Conservation (phyloP, 176 grass and related monocot genomes). For the Triticum dicoccoides region DNA sequence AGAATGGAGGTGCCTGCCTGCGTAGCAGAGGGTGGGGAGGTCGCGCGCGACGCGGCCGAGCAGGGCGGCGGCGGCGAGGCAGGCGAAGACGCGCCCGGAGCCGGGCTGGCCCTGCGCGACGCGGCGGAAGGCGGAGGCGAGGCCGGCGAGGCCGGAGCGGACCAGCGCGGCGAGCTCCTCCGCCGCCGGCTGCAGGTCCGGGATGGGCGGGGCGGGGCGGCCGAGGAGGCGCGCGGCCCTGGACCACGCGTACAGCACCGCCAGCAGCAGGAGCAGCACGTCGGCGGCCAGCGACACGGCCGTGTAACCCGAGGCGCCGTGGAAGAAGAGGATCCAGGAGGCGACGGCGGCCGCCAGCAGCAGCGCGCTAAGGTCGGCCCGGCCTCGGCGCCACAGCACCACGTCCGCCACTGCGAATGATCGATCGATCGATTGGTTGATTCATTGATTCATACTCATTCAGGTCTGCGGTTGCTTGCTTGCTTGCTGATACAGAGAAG, state of each 20-base stretch:
- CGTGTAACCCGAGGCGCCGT: slow-evolving; percentile 36
- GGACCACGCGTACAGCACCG: slow-evolving; percentile 72
- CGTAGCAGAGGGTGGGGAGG: background rate
- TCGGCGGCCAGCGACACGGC: slow-evolving; percentile 60
- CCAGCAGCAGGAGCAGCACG: slow-evolving; percentile 76
- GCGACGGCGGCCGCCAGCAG: slow-evolving; percentile 42
- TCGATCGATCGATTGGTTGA: no score
- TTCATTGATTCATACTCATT: no score
- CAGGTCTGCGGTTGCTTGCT: no score
- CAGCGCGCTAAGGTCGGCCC: slow-evolving; percentile 27
- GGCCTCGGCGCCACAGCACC: slow-evolving; percentile 67
- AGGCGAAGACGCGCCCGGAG: background rate
- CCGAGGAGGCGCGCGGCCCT: slow-evolving; percentile 1
- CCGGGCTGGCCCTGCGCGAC: background rate
- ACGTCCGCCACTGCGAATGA: slow-evolving; percentile 52
- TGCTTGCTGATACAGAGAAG: no score
- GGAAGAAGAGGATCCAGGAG: slow-evolving; percentile 63
- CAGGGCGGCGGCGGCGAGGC: background rate
- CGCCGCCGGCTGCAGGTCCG: background rate
- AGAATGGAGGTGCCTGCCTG: background rate
- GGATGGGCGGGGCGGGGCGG: background rate
- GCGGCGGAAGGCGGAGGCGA: background rate
- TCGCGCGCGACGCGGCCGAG: background rate
- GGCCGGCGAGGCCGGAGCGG: background rate
- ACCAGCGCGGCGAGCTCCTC: background rate